Evolutionary conservation across 305 asterid species (phyloP), one percentile per base, ranked within the genome.

Genomic region (Caryopteris hybrid): DNA sequence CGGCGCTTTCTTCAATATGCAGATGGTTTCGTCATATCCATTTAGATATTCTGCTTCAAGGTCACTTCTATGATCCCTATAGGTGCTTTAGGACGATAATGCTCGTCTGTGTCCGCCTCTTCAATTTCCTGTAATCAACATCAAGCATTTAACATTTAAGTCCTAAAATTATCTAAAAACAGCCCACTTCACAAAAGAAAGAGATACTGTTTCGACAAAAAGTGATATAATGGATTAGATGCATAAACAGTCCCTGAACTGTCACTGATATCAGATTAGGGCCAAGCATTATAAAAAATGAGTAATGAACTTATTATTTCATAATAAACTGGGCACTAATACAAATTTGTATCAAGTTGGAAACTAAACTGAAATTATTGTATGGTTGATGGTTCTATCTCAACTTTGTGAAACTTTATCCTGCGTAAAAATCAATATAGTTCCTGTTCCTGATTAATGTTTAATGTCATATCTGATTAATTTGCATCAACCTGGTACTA

Each of bases 81-180:
- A 21, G 80, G 88, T 13, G 89, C 74, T 85, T 94, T 94, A 57
- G 99, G 96, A 68, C 75, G 88, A 81, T 88, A 91, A 74, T 91
- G 99, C 64, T 91, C 92, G 46, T 94, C 99, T 0, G 99, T 91
- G 77, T 91, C 96, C 14, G 74, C 96, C 79, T 91, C 96, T 76
- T 94, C 96, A 57, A 94, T 94, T 84, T 91, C 99, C 99, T 91
- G 81, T 58, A 74, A 70, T 27, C 48, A 47, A 70, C 45, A 57
- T 58, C 43, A 68, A 20, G 57, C 46, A 42, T 39, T 41, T 22
- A 43, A 23, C 14, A 12, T 34, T 11, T 0, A 66, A 51, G 39
- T 12, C 13, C 2, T 17, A 39, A 17, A 22, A 29, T 50, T 20
- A 9, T 12, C 41, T 58, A 33, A 11, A 3, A 31, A 39, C 69